Conservation (phyloP, 2,329 filamentous ascomycete genomes). For the Pleoardoris graminearum region DNA sequence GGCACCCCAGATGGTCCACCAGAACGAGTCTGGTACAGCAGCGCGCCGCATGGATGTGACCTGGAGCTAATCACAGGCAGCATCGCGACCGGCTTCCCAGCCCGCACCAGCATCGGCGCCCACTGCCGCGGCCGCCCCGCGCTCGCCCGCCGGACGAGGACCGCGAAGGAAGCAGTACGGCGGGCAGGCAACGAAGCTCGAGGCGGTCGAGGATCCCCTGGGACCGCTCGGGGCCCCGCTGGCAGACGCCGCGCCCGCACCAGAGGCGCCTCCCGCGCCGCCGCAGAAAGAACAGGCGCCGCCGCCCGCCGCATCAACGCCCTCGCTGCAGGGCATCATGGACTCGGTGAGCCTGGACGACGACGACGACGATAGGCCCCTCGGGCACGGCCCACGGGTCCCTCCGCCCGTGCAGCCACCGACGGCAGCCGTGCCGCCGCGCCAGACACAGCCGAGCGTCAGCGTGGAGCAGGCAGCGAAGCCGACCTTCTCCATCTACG, state of each 20-base stretch:
- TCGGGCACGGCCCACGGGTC: constrained; percentile 60
- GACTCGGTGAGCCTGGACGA: constrained; percentile 75
- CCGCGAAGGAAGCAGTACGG: constrained; percentile 64
- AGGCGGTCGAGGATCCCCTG: constrained; percentile 75
- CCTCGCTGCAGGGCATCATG: constrained; percentile 56
- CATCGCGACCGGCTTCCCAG: constrained; percentile 20
- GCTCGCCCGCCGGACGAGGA: constrained; percentile 54
- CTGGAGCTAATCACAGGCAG: constrained; percentile 13
- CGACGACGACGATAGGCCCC: constrained; percentile 55
- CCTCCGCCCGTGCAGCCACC: constrained; percentile 65
- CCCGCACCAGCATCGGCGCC: constrained; percentile 32
- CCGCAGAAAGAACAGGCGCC: constrained; percentile 65
- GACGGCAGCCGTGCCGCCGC: constrained; percentile 50
- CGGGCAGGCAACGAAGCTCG: constrained; percentile 75
- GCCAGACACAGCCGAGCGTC: constrained; percentile 73
- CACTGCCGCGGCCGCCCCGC: constrained; percentile 48
- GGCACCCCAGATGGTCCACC: constrained; percentile 43
- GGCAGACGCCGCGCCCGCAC: constrained; percentile 45
- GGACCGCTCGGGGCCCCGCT: constrained; percentile 74
- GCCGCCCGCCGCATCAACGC: constrained; percentile 57
- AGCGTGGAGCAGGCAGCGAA: constrained; percentile 93
- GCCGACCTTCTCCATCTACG: constrained; percentile 84
- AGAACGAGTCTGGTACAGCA: constrained; percentile 39
- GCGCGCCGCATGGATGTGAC: constrained; percentile 10
- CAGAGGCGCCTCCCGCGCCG: constrained; percentile 67